Conservation (phyloP, 352 stramenopile genomes). For the Phytophthora sojae region DNA sequence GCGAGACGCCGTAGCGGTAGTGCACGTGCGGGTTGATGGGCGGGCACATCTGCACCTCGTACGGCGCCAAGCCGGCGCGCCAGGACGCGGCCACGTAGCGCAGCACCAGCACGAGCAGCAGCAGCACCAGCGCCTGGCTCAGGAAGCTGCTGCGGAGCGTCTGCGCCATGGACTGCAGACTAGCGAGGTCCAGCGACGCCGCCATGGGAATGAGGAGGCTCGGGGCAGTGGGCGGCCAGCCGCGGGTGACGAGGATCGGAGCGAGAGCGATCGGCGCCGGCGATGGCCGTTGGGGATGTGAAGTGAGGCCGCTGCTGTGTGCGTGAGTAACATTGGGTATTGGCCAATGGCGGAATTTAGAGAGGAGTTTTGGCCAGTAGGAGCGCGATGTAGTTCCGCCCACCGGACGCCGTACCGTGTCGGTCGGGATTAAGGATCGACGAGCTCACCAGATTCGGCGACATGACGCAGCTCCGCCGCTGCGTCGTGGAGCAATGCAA, state of each 20-base stretch:
- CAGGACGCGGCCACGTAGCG: slow-evolving; percentile 70
- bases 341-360: slow-evolving; percentile 17
- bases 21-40: slow-evolving; percentile 78
- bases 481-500: slow-evolving; percentile 9
- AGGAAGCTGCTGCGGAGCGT: slow-evolving; percentile 73
- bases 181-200: slow-evolving; percentile 65
- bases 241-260: slow-evolving; percentile 10
- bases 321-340: slow-evolving; percentile 3
- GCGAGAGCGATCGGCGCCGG: slow-evolving; percentile 1
- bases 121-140: slow-evolving; percentile 65
- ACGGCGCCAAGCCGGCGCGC: slow-evolving; percentile 59
- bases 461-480: background rate
- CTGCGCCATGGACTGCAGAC: slow-evolving; percentile 66
- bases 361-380: slow-evolving; percentile 13
- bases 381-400: slow-evolving; percentile 1
- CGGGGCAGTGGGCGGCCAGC: background rate
- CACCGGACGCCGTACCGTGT: slow-evolving; percentile 8
- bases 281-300: slow-evolving; percentile 19
- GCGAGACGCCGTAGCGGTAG: slow-evolving; percentile 84
- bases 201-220: slow-evolving; percentile 43
- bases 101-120: slow-evolving; percentile 63
- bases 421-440: background rate
- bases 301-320: slow-evolving; percentile 14
- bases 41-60: slow-evolving; percentile 77
- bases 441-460: slow-evolving; percentile 7